Evolutionary conservation across 1,284 basidiomycete genomes (phyloP), one percentile per base, ranked within the genome.

Genomic region (Thelephora terrestris): DNA sequence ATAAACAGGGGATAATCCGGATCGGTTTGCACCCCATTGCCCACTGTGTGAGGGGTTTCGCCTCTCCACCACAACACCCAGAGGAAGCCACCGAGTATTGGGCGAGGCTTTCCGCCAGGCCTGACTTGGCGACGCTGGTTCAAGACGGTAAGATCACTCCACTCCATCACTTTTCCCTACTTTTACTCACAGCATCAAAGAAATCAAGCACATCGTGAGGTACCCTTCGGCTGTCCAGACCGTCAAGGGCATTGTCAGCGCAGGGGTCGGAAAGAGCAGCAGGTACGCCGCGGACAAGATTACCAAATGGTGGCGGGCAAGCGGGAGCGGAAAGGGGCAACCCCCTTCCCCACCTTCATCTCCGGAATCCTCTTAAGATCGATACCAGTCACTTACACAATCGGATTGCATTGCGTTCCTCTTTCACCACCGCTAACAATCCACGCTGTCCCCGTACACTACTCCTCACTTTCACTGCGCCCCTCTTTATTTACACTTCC

Each of bases 141-240:
- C 65, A 70, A 47, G 65, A 76, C 56, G 80, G 90, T 87, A 53
- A 51, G 77, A 68, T 18, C 10, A 12, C 16, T 23, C n/a, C 12
- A 43, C 50, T 50, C 50, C n/a, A 45, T 40, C 46, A 20, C 47
- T 29, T 16, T 37, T 20, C 21, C 18, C 12, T 12, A 29, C 24
- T 23, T 21, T 9, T 43, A 34, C 50, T 50, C 18, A 46, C 17
- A 50, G 47, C 34, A 35, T 45, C 21, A 18, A 57, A 90, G 89
- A 90, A 65, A 79, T 91, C 69, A 65, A 71, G 36, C 66, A 69
- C 23, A 93, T 94, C 59, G 91, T 96, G 46, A 75, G 81, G 52
- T 74, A 79, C 51, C 90, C 93, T 4, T 90, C 92, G 9, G 79
- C 88, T 4, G 72, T 88, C 10, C 92, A 97, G 68, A 78, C 85